Conservation (phyloP, 139 green algal species). For the Chlorella sp. region DNA sequence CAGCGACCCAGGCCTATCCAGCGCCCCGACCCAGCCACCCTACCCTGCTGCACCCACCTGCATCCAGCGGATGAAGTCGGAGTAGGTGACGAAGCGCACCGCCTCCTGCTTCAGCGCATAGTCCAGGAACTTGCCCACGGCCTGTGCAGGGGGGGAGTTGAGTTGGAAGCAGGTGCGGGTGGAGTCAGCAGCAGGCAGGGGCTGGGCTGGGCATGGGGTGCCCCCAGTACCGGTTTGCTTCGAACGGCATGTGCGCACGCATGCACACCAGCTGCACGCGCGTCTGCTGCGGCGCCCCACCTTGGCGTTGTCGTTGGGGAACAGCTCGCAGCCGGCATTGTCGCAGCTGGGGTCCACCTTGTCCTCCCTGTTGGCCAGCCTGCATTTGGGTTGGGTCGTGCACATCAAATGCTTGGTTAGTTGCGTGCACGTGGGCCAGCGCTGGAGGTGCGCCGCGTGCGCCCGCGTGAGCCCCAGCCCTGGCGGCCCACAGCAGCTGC, state of each 20-base stretch:
- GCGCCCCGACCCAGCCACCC: background rate
- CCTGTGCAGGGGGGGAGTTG: background rate
- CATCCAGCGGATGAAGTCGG: constrained; percentile 35
- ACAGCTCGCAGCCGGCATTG: constrained; percentile 8
- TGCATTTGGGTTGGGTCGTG: background rate
- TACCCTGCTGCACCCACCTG: background rate
- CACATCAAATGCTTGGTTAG: background rate
- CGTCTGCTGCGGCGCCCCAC: background rate
- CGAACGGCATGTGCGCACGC: too few species aligned
- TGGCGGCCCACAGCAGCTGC: too few species aligned
- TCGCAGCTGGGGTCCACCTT: constrained; percentile 17
- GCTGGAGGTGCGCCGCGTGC: too few species aligned
- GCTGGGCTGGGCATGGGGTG: too few species aligned
- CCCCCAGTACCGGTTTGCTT: too few species aligned
- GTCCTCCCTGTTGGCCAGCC: background rate
- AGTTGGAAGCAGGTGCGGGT: too few species aligned
- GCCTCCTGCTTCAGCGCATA: constrained; percentile 23
- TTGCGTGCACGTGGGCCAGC: background rate
- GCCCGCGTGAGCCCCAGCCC: too few species aligned
- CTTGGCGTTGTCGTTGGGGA: constrained; percentile 1
- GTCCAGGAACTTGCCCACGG: constrained; percentile 16
- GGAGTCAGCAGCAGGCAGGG: too few species aligned
- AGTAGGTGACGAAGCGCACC: constrained; percentile 30
- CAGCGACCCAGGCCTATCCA: background rate
- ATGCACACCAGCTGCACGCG: too few species aligned